Base-by-base conservation (phyloP, 345 rosid genomes). In the Limnanthes douglasii region DNA sequence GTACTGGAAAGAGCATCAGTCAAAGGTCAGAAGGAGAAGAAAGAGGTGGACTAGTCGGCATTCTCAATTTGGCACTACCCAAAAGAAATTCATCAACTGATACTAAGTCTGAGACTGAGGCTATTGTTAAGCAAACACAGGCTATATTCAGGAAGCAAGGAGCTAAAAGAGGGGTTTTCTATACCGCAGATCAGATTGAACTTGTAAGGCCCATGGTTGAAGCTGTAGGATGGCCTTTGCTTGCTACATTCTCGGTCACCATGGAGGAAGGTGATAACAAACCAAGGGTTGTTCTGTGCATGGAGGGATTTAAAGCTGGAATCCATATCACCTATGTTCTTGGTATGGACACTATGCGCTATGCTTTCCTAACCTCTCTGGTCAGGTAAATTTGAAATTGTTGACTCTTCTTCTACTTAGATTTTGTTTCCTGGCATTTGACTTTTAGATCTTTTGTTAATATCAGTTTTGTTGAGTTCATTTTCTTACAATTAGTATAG, bases 291-390 rank as follows among this genome's bases (percentile, higher is more conserved):
- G 58, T 71, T 61, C 82, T 70, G 39, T 84, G 96, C 60, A 77
- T 90, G 96, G 98, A 90, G 66, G 98, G 98, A 38, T 90, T 90
- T 53, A 90, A 71, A 69, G 93, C 96, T 70, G 95, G 95, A 31
- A 84, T 90, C 64, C 85, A 75, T 63, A 73, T 90, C 39, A 69
- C 94, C 1, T 66, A 62, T 66, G 83, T 73, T 66, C 82, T 90
- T 57, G 88, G 96, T 61, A 90, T 90, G 98, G 96, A 84, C 64
- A 90, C 98, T 38, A 84, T 80, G 88, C 96, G 98, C 34, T 90
- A 80, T 69, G 98, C 98, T 43, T 90, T 80, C 60, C 58, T 90
- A 56, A 90, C 98, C 28, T 90, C 98, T 18, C 72, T 90, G 59
- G 86, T 90, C 61, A 75, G 98, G 98, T 90, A 59, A 50, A 35